A percentile compares a stretch with the other conserved stretches of the same genome.
These are phyloP conservation scores for Exophiala spinifera DNA, from an alignment of 2,329 filamentous ascomycete species.

Conservation along the genomic window DNA sequence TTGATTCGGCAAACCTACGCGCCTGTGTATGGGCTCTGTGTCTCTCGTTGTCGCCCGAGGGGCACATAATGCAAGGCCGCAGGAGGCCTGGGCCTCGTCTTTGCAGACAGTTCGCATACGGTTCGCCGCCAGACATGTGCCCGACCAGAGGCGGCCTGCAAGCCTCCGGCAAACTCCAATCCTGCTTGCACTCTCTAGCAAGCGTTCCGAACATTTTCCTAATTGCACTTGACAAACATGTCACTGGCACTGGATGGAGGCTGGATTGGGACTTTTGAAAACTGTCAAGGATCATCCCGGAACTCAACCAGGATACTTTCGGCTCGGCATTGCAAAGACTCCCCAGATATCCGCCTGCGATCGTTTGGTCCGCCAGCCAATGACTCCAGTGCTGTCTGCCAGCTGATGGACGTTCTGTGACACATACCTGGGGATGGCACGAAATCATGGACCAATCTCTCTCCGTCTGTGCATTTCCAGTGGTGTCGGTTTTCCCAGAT, in stretches of 20 bases:
- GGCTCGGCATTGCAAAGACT: not conserved
- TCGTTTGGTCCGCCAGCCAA: not conserved
- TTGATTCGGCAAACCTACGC: too few relatives aligned
- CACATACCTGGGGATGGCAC: constrained; percentile 15
- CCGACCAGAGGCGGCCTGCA: not conserved
- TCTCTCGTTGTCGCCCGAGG: too few relatives aligned
- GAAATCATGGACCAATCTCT: not conserved
- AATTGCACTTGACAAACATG: too few relatives aligned
- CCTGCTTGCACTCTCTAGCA: not conserved
- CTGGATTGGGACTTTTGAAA: not conserved
- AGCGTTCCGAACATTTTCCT: not conserved
- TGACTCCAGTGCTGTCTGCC: not conserved
- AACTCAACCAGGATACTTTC: not conserved
- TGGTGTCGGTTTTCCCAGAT: not conserved
- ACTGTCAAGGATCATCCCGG: not conserved
- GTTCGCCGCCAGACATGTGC: not conserved
- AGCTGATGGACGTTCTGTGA: not conserved
- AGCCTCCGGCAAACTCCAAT: not conserved
- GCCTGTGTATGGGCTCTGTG: too few relatives aligned
- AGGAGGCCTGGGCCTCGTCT: too few relatives aligned
- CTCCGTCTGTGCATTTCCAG: not conserved
- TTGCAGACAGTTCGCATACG: not conserved
- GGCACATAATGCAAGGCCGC: too few relatives aligned
- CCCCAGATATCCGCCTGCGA: not conserved
- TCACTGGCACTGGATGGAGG: not conserved